phyloP scores from a whole-genome alignment of 2,329 filamentous ascomycete species.

The Boeremia lycopersici region DNA sequence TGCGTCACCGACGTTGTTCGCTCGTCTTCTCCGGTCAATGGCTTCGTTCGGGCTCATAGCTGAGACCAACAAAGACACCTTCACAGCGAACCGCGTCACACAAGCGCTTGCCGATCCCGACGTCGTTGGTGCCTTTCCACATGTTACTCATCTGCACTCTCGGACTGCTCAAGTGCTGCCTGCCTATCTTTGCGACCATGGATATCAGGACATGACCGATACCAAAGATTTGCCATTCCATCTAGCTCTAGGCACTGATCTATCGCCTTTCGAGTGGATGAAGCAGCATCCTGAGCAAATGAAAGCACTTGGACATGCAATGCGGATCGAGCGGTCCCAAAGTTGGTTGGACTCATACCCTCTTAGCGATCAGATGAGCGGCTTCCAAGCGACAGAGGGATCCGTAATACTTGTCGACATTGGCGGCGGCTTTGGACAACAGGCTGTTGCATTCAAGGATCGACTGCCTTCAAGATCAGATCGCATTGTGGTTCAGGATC shows the following conservation, averaged over 20 bases:
- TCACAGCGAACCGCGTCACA: constrained; percentile 38
- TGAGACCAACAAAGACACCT: constrained; percentile 37
- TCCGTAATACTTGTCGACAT: constrained; percentile 39
- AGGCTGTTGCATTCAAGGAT: constrained; percentile 28
- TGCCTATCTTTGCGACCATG: constrained; percentile 35
- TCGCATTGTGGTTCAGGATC: constrained; percentile 35
- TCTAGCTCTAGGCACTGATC: constrained; percentile 29
- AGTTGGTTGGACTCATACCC: constrained; percentile 33
- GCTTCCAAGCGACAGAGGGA: constrained; percentile 19
- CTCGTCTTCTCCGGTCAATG: constrained; percentile 43
- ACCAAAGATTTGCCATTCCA: constrained; percentile 39
- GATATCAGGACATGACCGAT: constrained; percentile 32
- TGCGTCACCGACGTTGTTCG: constrained; percentile 35
- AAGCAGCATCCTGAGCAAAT: constrained; percentile 32
- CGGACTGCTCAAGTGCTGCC: constrained; percentile 35
- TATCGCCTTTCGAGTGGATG: constrained; percentile 39
- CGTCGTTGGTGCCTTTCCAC: constrained; percentile 33
- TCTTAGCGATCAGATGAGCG: constrained; percentile 18
- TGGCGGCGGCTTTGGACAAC: constrained; percentile 42
- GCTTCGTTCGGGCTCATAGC: constrained; percentile 39
- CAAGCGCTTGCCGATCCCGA: constrained; percentile 33
- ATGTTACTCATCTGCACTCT: constrained; percentile 29
- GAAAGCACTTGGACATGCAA: constrained; percentile 35
- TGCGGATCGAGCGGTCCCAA: constrained; percentile 30
- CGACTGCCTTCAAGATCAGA: constrained; percentile 20